phyloP scores from a whole-genome alignment of 2,329 filamentous ascomycete species.

The Teratosphaeria epicoccoides region DNA sequence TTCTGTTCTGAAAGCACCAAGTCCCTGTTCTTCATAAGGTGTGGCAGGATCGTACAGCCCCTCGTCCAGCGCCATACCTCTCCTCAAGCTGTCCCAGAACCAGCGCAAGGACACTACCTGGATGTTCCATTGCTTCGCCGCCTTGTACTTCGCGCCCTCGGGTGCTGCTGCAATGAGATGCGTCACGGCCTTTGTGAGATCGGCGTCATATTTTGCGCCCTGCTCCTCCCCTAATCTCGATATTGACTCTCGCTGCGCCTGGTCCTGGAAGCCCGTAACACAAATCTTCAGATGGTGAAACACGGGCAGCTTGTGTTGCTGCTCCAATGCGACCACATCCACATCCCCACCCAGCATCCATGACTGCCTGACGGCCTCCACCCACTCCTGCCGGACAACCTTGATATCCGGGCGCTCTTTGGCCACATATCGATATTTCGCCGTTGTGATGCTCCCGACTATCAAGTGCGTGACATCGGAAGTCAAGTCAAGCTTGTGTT shows the following conservation, averaged over 20 bases:
- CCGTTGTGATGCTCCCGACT: slow-evolving; percentile 77
- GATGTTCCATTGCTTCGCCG: slow-evolving; percentile 73
- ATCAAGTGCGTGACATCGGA: slow-evolving; percentile 91
- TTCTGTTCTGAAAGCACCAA: slow-evolving; percentile 56
- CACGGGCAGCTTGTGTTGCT: slow-evolving; percentile 51
- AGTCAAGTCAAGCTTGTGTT: slow-evolving; percentile 85
- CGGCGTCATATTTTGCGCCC: slow-evolving; percentile 76
- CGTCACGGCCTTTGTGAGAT: slow-evolving; percentile 75
- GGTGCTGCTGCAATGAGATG: slow-evolving; percentile 74
- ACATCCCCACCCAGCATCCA: slow-evolving; percentile 76
- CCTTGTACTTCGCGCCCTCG: slow-evolving; percentile 79
- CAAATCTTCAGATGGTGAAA: slow-evolving; percentile 55
- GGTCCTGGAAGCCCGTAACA: slow-evolving; percentile 59
- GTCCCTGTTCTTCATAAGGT: slow-evolving; percentile 59
- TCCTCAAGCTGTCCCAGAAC: slow-evolving; percentile 70
- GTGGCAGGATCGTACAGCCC: slow-evolving; percentile 67
- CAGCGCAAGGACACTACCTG: slow-evolving; percentile 72
- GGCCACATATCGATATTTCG: slow-evolving; percentile 93
- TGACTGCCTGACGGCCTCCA: slow-evolving; percentile 64
- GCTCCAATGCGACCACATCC: slow-evolving; percentile 60
- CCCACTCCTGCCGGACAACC: slow-evolving; percentile 72
- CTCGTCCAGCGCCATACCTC: slow-evolving; percentile 88
- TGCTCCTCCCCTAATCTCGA: slow-evolving; percentile 56
- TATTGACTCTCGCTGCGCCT: slow-evolving; percentile 57
- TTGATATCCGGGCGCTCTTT: slow-evolving; percentile 77